Conservation (phyloP, 2,329 filamentous ascomycete species). For the Xylaria polymorpha region DNA sequence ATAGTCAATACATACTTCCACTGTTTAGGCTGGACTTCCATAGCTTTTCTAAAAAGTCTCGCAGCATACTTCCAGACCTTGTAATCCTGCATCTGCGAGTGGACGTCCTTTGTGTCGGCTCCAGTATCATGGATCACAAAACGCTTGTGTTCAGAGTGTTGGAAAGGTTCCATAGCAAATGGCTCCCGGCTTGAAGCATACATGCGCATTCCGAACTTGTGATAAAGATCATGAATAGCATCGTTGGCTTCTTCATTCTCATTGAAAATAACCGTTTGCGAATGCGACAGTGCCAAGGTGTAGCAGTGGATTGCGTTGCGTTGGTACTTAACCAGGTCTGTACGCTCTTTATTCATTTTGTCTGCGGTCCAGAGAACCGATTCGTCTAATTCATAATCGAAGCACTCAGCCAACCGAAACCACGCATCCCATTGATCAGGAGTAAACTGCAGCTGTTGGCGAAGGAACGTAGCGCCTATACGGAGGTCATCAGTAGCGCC, state of each 20-base stretch:
- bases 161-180: conserved; percentile 71
- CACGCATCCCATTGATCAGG: conserved; percentile 88
- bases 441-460: conserved; percentile 84
- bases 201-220: conserved; percentile 70
- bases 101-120: conserved; percentile 62
- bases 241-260: conserved; percentile 59
- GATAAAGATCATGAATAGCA: conserved; percentile 67
- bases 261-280: conserved; percentile 58
- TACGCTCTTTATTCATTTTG: conserved; percentile 86
- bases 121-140: conserved; percentile 66
- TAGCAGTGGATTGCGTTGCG: conserved; percentile 86
- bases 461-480: conserved; percentile 81
- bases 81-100: conserved; percentile 68
- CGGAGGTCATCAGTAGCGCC: conserved; percentile 86
- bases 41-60: conserved; percentile 66
- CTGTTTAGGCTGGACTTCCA: conserved; percentile 64
- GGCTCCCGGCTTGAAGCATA: conserved; percentile 72
- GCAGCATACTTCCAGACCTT: conserved; percentile 72
- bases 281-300: conserved; percentile 69
- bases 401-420: conserved; percentile 88
- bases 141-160: conserved; percentile 66
- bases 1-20: conserved; percentile 63
- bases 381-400: conserved; percentile 89
- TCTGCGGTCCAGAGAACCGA: conserved; percentile 89
- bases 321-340: conserved; percentile 79